A percentile compares a stretch with the other conserved stretches of the same genome.
These are phyloP conservation scores for Xanthoconium stramineum DNA, from an alignment of 768 basidiomycete genomes.

Conservation along the genomic window DNA sequence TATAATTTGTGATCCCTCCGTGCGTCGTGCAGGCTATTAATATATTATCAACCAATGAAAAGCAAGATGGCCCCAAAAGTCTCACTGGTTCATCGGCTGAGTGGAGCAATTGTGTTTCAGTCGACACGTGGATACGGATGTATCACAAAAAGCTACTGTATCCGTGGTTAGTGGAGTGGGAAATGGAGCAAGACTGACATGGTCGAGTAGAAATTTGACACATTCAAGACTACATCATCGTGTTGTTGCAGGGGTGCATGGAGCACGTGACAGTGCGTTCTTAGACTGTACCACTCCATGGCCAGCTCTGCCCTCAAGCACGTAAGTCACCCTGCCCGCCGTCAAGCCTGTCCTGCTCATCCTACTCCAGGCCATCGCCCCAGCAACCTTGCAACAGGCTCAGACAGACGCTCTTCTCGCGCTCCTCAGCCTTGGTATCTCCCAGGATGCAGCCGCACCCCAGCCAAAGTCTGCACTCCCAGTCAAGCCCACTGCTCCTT, in stretches of 20 bases:
- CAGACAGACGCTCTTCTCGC: slow-evolving; percentile 85
- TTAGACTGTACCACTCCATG: slow-evolving; percentile 27
- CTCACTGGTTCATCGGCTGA: slow-evolving; percentile 1
- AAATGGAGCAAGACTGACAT: too few relatives aligned
- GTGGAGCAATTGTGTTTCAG: slow-evolving; percentile 27
- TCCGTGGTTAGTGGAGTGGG: too few relatives aligned
- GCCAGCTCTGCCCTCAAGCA: slow-evolving; percentile 45
- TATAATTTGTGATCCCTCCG: neutral
- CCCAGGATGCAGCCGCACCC: slow-evolving; percentile 35
- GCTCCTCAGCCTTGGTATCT: slow-evolving; percentile 76
- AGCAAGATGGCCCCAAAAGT: neutral
- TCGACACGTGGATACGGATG: slow-evolving; percentile 3
- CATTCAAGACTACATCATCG: too few relatives aligned
- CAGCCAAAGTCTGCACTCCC: slow-evolving; percentile 34
- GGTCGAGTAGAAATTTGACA: neutral
- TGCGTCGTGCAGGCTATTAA: neutral
- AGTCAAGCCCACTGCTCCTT: slow-evolving; percentile 61
- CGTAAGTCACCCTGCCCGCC: slow-evolving; percentile 26
- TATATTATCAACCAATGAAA: slow-evolving; percentile 6
- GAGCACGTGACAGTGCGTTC: slow-evolving; percentile 16
- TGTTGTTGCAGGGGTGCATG: too few relatives aligned
- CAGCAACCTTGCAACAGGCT: slow-evolving; percentile 75
- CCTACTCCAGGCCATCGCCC: slow-evolving; percentile 37
- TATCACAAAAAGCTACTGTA: neutral
- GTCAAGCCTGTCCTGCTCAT: slow-evolving; percentile 20